These are phyloP conservation scores for Astrothelium macrocarpum DNA, from an alignment of 495 filamentous ascomycete species.

Conservation along the genomic window DNA sequence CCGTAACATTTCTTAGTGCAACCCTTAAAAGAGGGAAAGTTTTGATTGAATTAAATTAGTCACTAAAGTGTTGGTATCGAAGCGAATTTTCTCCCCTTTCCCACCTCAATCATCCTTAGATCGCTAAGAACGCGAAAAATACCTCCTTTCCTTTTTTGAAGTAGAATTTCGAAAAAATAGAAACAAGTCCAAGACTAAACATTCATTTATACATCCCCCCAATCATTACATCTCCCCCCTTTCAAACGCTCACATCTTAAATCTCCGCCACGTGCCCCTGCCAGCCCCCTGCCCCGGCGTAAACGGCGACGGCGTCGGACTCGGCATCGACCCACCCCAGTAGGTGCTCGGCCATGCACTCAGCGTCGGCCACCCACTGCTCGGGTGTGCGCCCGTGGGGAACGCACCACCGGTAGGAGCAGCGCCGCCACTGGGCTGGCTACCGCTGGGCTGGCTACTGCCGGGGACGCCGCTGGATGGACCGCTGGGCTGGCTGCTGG, in stretches of 20 bases:
- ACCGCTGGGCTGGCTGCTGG: not conserved
- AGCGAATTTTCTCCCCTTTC: not conserved
- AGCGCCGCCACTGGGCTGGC: not conserved
- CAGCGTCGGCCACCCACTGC: not conserved
- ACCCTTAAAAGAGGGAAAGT: not conserved
- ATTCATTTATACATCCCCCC: not conserved
- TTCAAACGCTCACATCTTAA: too few relatives aligned
- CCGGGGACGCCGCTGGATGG: not conserved
- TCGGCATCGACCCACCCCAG: not conserved
- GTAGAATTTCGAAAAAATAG: too few relatives aligned
- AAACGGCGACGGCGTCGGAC: not conserved
- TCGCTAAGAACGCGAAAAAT: conserved; percentile 2
- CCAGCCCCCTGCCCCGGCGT: not conserved
- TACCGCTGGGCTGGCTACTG: not conserved
- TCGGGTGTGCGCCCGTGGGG: not conserved
- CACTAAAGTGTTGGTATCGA: not conserved
- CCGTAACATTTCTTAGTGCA: not conserved
- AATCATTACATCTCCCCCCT: too few relatives aligned
- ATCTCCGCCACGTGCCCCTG: not conserved
- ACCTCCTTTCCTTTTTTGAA: not conserved
- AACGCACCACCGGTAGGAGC: not conserved
- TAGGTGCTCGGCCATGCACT: not conserved
- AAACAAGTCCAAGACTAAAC: not conserved
- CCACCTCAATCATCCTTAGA: not conserved
- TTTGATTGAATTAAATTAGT: not conserved